phyloP scores from a whole-genome alignment of 106 monocot species.

The Apostasia shenzhenica region DNA sequence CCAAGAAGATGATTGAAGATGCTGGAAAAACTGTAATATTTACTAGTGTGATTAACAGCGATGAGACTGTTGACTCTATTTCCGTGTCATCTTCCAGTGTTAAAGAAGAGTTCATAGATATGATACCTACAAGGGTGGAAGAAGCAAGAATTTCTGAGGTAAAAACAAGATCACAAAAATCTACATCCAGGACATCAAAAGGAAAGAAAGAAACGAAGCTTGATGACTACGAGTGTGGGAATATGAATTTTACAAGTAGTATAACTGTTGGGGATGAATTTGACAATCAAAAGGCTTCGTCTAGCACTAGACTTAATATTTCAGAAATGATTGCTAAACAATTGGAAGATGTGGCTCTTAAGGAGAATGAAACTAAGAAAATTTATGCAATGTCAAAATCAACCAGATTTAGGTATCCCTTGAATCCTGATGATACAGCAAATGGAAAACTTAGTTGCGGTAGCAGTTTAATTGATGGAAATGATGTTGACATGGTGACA shows the following conservation, averaged over 20 bases:
- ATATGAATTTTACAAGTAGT: conserved; percentile 37
- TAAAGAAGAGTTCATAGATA: conserved; percentile 1
- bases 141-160: conserved; percentile 4
- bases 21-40: not conserved
- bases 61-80: conserved; percentile 2
- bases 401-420: conserved; percentile 11
- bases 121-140: not conserved
- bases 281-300: conserved; percentile 11
- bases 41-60: not conserved
- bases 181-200: not conserved
- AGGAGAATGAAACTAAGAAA: conserved; percentile 17
- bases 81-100: not conserved
- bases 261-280: conserved; percentile 29
- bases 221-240: not conserved
- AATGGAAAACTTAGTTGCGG: not conserved
- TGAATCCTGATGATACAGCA: not conserved
- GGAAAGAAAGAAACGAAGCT: not conserved
- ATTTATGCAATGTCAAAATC: conserved; percentile 12
- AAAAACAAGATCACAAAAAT: not conserved
- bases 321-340: conserved; percentile 40
- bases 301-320: conserved; percentile 5
- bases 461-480: too few relatives aligned
- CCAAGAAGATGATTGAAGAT: not conserved
- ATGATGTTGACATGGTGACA: too few relatives aligned
- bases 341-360: conserved; percentile 26